Evolutionary conservation across 805 yeast genomes (phyloP), one percentile per base, ranked within the genome.

Genomic region (Sungouiella thailandica): DNA sequence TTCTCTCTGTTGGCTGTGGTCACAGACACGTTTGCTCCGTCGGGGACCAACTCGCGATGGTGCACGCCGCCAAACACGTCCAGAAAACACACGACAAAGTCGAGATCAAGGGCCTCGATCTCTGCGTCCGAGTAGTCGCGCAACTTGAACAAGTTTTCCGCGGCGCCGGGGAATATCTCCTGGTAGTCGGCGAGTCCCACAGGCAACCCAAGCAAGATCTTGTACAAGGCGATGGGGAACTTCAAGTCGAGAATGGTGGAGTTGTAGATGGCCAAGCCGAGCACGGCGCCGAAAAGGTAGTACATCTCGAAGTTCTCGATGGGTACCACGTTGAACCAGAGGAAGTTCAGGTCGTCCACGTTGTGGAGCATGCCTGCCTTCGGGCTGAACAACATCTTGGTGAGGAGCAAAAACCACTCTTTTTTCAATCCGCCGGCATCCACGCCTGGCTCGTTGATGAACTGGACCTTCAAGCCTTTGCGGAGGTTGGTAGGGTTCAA

Each of bases 391-490:
- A 90, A 55, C 17, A 81, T 80, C 37, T 74, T 74, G 1, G 84
- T 78, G 25, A 93, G 62, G 25, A 89, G 58, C 30, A 78, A 65
- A 56, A 93, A 89, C 98, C 98, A 90, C 51, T 90, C 98, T 51
- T 88, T 89, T 48, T 82, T 77, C 38, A 90, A 68, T 0, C 98
- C 98, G 2, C 98, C 97, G 1, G 88, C 97, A 62, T 90, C 98
- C 15, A 90, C 74, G 0, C 97, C 98, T 0, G 89, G 94, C 52
- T 90, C 98, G 39, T 80, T 80, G 4, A 81, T 62, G 55, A 93
- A 90, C 47, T 84, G 89, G 7, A 93, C 81, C 41, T 77, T 72
- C 19, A 90, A 58, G 2, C 86, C 74, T 50, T 89, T 88, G 47
- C 82, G 78, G 37, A 88, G 65, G 49, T 84, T 85, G 8, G 56